These are phyloP conservation scores for Maudiozyma humilis DNA, from an alignment of 1,139 yeast species.

Conservation along the genomic window DNA sequence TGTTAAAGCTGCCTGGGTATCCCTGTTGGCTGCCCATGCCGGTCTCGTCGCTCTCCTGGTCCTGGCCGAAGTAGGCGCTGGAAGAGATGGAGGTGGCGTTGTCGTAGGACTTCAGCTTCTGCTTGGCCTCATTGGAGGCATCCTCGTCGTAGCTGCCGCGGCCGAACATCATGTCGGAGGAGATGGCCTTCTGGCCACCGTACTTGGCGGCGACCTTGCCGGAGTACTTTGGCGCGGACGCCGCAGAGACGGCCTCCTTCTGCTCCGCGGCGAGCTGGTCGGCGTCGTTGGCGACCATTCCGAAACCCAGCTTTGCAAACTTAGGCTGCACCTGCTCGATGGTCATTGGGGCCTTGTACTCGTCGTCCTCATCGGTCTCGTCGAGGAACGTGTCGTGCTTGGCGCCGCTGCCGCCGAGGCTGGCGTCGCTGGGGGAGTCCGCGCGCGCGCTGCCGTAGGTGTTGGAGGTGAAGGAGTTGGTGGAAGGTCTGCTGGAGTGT, in stretches of 20 bases:
- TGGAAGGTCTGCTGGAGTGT: slow-evolving; percentile 2
- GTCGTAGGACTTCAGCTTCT: slow-evolving; percentile 66
- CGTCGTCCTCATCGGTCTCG: slow-evolving; percentile 10
- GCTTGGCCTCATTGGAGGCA: slow-evolving; percentile 69
- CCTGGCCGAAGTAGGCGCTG: slow-evolving; percentile 86
- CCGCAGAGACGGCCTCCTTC: slow-evolving; percentile 37
- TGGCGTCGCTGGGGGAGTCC: slow-evolving; percentile 1
- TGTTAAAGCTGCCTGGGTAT: slow-evolving; percentile 5
- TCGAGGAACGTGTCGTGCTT: slow-evolving; percentile 9
- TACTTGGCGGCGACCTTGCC: slow-evolving; percentile 70
- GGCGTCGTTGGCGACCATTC: slow-evolving; percentile 59
- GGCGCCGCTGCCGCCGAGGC: slow-evolving; percentile 6
- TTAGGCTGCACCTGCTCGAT: slow-evolving; percentile 59
- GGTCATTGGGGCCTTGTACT: slow-evolving; percentile 20
- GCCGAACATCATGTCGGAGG: slow-evolving; percentile 91
- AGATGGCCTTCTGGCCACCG: slow-evolving; percentile 87
- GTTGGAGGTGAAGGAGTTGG: slow-evolving; percentile 8
- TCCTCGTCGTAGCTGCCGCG: slow-evolving; percentile 75
- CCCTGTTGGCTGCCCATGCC: slow-evolving; percentile 21
- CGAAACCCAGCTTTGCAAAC: slow-evolving; percentile 75
- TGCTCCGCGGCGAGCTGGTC: slow-evolving; percentile 33
- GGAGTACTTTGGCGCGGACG: slow-evolving; percentile 42
- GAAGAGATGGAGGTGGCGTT: slow-evolving; percentile 91
- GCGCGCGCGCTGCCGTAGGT: slow-evolving; percentile 10
- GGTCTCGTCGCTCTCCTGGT: slow-evolving; percentile 39